phyloP scores from a whole-genome alignment of 495 filamentous ascomycete genomes.

The Hypoxylon trugodes region DNA sequence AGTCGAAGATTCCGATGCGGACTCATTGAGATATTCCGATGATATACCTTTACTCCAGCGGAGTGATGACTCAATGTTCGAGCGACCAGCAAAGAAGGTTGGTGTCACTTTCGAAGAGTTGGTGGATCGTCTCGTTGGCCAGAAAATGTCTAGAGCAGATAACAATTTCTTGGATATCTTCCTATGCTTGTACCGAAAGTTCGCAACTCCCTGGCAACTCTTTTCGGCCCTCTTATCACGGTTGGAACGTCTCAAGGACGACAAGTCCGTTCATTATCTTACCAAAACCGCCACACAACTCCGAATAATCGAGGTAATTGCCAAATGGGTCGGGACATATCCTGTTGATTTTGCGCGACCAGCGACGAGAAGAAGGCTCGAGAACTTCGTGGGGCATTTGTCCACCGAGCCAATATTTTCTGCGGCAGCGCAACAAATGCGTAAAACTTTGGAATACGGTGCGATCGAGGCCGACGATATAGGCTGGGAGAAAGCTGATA shows the following conservation, averaged over 20 bases:
- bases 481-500: conserved; percentile 76
- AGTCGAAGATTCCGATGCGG: conserved; percentile 66
- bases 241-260: conserved; percentile 72
- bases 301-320: conserved; percentile 81
- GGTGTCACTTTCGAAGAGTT: conserved; percentile 87
- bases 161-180: conserved; percentile 86
- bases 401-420: conserved; percentile 78
- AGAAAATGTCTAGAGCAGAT: conserved; percentile 85
- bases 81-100: conserved; percentile 58
- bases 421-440: conserved; percentile 83
- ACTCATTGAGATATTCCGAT: conserved; percentile 63
- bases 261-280: conserved; percentile 67
- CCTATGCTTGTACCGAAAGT: conserved; percentile 93
- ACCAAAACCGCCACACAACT: conserved; percentile 80
- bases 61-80: conserved; percentile 57
- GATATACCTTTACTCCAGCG: conserved; percentile 69
- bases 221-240: conserved; percentile 76
- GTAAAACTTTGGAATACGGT: conserved; percentile 67
- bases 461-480: conserved; percentile 82
- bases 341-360: conserved; percentile 90
- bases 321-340: conserved; percentile 89
- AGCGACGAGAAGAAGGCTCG: conserved; percentile 72
- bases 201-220: conserved; percentile 80
- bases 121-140: conserved; percentile 82
- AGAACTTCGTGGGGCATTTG: conserved; percentile 74